Conservation (phyloP, 371 early-diverging fungal species). For the Apophysomyces sp. region DNA sequence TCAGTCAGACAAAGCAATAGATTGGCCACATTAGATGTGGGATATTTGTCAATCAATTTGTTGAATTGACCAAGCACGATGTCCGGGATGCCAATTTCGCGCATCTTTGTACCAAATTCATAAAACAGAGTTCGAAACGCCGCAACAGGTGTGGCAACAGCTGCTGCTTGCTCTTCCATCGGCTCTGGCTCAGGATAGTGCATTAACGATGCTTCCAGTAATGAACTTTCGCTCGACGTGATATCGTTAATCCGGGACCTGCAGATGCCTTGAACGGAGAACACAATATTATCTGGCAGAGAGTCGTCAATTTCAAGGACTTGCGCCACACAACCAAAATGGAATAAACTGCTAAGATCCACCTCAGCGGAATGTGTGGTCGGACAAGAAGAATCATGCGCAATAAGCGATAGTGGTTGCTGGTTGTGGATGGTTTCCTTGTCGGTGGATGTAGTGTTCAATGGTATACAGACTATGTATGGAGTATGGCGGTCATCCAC, state of each 20-base stretch:
- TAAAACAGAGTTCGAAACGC: slow-evolving; percentile 52
- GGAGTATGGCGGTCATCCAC: background rate
- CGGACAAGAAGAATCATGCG: background rate
- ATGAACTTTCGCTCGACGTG: slow-evolving; percentile 5
- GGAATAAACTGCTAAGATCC: slow-evolving; percentile 15
- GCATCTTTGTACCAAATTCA: slow-evolving; percentile 52
- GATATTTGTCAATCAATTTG: slow-evolving; percentile 37
- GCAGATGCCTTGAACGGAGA: slow-evolving; percentile 37
- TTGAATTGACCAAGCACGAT: slow-evolving; percentile 61
- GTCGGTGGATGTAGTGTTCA: background rate
- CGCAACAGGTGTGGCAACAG: background rate
- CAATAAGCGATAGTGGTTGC: background rate
- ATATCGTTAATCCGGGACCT: slow-evolving; percentile 30
- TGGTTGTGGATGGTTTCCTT: background rate
- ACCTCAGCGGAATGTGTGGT: background rate
- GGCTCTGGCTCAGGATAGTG: slow-evolving; percentile 8
- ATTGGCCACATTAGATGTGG: slow-evolving; percentile 55
- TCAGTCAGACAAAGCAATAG: slow-evolving; percentile 69
- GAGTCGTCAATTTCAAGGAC: slow-evolving; percentile 19
- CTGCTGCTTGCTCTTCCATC: background rate
- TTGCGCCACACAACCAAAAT: slow-evolving; percentile 29
- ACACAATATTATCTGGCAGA: slow-evolving; percentile 15
- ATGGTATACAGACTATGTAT: slow-evolving; percentile 30
- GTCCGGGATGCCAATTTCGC: slow-evolving; percentile 62
- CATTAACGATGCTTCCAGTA: slow-evolving; percentile 13